Evolutionary conservation across 129 eudicot genomes (phyloP).

Genomic region (Artemisia annua): DNA sequence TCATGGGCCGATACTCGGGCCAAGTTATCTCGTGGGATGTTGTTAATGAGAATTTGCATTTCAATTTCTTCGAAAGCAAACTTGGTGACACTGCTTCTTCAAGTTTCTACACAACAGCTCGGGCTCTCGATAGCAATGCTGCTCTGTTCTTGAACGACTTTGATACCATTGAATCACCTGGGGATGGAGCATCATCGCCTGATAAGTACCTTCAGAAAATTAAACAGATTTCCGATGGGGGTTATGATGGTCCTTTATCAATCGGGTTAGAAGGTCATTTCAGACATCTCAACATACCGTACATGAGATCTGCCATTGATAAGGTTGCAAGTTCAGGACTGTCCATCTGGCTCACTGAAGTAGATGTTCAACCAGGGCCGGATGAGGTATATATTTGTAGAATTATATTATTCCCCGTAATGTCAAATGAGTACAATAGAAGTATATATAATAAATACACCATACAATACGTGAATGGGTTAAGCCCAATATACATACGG

Average conservation of each 20-base stretch:
- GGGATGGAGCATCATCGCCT: slow-evolving; percentile 40
- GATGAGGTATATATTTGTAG: no score
- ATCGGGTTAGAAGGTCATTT: slow-evolving; percentile 76
- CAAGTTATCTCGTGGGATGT: slow-evolving; percentile 71
- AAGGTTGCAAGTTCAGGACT: slow-evolving; percentile 41
- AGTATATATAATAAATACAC: no score
- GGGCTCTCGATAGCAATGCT: slow-evolving; percentile 27
- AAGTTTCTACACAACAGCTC: slow-evolving; percentile 22
- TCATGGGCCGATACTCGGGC: slow-evolving; percentile 47
- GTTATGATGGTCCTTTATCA: slow-evolving; percentile 47
- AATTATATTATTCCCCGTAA: no score
- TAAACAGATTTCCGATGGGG: slow-evolving; percentile 19
- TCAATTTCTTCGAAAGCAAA: slow-evolving; percentile 48
- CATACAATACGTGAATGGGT: no score
- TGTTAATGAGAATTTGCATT: slow-evolving; percentile 71
- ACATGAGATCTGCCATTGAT: slow-evolving; percentile 63
- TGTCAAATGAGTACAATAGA: no score
- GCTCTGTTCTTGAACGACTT: slow-evolving; percentile 67
- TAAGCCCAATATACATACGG: no score
- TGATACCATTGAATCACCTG: slow-evolving; percentile 53
- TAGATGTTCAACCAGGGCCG: slow-evolving; percentile 40
- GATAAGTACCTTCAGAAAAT: slow-evolving; percentile 47
- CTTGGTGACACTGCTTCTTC: slow-evolving; percentile 45
- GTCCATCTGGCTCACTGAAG: slow-evolving; percentile 82
- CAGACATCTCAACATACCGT: slow-evolving; percentile 40